Evolutionary conservation across 1,284 basidiomycete species (phyloP), one percentile per base, ranked within the genome.

Genomic region (Moesziomyces globuligerus): DNA sequence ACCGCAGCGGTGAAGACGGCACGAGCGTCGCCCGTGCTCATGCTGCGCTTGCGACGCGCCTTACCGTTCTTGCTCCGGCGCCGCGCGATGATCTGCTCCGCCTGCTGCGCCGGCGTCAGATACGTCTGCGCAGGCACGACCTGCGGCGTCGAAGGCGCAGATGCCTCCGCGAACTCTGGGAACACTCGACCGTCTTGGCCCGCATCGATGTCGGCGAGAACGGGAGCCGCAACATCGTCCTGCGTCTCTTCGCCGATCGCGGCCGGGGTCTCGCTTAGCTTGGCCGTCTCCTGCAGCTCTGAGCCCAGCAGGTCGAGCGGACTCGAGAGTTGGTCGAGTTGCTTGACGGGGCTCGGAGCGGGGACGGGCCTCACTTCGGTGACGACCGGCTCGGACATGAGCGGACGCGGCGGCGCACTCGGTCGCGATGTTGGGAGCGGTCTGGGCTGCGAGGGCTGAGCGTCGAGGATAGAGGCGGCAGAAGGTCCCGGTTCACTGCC

Each of bases 21-120:
- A 3, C 49, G 49, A 10, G 70, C 70, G 20, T 72, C 76, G 32
- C 76, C 57, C 17, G 70, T 68, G 65, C 72, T 73, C 66, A 76
- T 65, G 43, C 76, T 79, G 15, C 75, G 54, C 52, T 69, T 73
- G 7, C 70, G 48, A 41, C 51, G 39, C 0, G 48, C 57, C 40
- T 60, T 59, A 15, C 58, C 71, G 39, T 75, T 72, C 57, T 78
- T 79, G 64, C 66, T 73, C 17, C 76, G 60, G 5, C 76, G 56
- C 0, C 76, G 65, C 17, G 73, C 71, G 34, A 79, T 78, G 60
- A 79, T 78, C 41, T 65, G 61, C 36, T 78, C 75, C 24, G 74
- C 75, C n/a, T 75, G 68, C 56, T 79, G 64, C 3, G 57, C 65
- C 3, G 77, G 77, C 3, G 75, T 78, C 25, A 78, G 42, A 17